A percentile compares a stretch with the other conserved stretches of the same genome.
Conservation (phyloP, 805 yeast genomes). For the Helenozyma baotianmanensis region DNA sequence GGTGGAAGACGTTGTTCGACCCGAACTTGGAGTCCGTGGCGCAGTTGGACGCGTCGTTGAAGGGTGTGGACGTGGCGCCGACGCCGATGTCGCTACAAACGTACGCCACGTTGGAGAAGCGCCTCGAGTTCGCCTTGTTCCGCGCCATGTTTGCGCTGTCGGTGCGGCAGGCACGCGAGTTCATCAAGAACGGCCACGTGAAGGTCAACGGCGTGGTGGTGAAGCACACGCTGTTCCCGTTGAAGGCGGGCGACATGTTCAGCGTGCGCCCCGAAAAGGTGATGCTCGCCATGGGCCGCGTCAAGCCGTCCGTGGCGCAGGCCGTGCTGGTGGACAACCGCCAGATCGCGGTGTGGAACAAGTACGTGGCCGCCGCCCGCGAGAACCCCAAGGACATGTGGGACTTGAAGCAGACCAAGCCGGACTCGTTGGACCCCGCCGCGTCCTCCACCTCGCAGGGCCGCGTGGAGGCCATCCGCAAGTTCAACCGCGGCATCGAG, state of each 20-base stretch:
- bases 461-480: slow-evolving; percentile 17
- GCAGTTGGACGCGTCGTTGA: slow-evolving; percentile 76
- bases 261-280: slow-evolving; percentile 83
- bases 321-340: slow-evolving; percentile 65
- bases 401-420: slow-evolving; percentile 43
- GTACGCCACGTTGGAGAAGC: slow-evolving; percentile 78
- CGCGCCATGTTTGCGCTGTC: slow-evolving; percentile 92
- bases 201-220: slow-evolving; percentile 79
- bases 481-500: slow-evolving; percentile 35
- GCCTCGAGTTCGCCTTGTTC: slow-evolving; percentile 86
- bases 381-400: slow-evolving; percentile 55
- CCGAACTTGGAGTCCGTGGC: slow-evolving; percentile 79
- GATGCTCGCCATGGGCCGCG: slow-evolving; percentile 75
- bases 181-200: slow-evolving; percentile 75
- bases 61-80: slow-evolving; percentile 48
- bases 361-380: slow-evolving; percentile 56
- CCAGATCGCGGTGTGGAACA: slow-evolving; percentile 75
- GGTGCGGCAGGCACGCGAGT: slow-evolving; percentile 89
- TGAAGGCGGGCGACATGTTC: slow-evolving; percentile 83
- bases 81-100: slow-evolving; percentile 90
- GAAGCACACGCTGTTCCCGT: slow-evolving; percentile 71
- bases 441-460: slow-evolving; percentile 8
- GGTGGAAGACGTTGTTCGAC: slow-evolving; percentile 70
- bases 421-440: slow-evolving; percentile 30
- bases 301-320: slow-evolving; percentile 69